Evolutionary conservation across 2,329 filamentous ascomycete species (phyloP).

Genomic region (Clonostachys rhizophaga): DNA sequence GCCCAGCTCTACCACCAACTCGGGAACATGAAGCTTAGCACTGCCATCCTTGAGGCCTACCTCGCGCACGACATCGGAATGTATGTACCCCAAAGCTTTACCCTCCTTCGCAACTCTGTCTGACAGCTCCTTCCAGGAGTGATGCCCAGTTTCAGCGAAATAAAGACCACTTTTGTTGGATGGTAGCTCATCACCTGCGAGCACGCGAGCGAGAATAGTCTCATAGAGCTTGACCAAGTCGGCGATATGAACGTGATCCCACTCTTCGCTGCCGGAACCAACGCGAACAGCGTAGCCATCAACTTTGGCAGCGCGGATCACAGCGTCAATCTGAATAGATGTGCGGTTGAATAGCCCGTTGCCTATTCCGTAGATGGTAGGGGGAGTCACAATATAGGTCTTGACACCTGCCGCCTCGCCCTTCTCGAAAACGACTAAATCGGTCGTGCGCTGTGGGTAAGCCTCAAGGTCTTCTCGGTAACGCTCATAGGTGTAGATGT

Average conservation of each 20-base stretch:
- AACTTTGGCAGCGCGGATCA: constrained; percentile 21
- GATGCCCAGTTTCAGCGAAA: constrained; percentile 31
- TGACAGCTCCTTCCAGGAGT: constrained; percentile 29
- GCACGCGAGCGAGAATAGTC: constrained; percentile 22
- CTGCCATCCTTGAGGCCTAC: too few relatives aligned
- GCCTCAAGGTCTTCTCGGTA: constrained; percentile 22
- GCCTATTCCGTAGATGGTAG: constrained; percentile 39
- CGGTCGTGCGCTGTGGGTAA: constrained; percentile 37
- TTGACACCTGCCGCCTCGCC: constrained; percentile 32
- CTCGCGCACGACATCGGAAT: too few relatives aligned
- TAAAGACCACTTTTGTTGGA: constrained; percentile 30
- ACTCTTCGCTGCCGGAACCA: constrained; percentile 26
- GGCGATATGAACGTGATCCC: constrained; percentile 37
- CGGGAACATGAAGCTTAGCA: too few relatives aligned
- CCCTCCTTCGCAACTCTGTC: too few relatives aligned
- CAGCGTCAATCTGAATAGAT: constrained; percentile 28
- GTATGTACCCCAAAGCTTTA: too few relatives aligned
- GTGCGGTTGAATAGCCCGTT: constrained; percentile 31
- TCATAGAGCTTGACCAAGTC: constrained; percentile 36
- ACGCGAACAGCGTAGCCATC: constrained; percentile 12
- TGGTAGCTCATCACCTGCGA: constrained; percentile 21
- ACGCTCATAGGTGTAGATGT: constrained; percentile 35
- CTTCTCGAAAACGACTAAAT: constrained; percentile 32
- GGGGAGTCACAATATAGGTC: constrained; percentile 38
- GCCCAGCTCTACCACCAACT: too few relatives aligned